Base-by-base conservation (phyloP, 495 filamentous ascomycete species). In the Penicillium salamii region DNA sequence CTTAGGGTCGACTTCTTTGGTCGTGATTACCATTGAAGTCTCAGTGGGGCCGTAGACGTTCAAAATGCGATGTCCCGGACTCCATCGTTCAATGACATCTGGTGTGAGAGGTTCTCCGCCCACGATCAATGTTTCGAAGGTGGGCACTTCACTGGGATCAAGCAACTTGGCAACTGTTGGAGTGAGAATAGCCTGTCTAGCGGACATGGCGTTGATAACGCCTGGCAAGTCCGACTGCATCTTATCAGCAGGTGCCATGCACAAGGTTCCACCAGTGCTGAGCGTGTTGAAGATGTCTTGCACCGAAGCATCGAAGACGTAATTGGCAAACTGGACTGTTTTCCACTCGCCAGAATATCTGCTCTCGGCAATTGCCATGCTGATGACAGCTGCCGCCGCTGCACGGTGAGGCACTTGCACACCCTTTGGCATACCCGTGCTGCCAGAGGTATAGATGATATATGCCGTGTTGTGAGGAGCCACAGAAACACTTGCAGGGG, bases 351-450 rank as follows among this genome's bases (percentile, higher is more conserved):
- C 21, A 40, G 29, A 7, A 17, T 19, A 14, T 39, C 31, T n/a
- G 51, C 28, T 38, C 21, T 38, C 17, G 12, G 23, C 18, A 53
- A 34, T 17, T 0, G 31, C 45, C 8, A 19, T 23, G 8, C 47
- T 49, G 29, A 41, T 17, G 2, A 38, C 38, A 28, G 23, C 46
- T 3, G 21, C 28, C 8, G 43, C 32, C 3, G 28, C 34, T 17
- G 66, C 58, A 17, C 49, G 55, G 48, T 80, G 77, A 13, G 54
- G 42, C 4, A 77, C 52, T 2, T 74, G 52, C 13, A 71, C 66
- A 1, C 71, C 77, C 54, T 75, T 75, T 12, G 71, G 71, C 24
- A 53, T 58, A 5, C 70, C 70, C 3, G 71, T 75, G 3, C 50
- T 61, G 5, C 72, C 72, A 13, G 65, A 69, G 1, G 71, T 75